Conservation (phyloP, 1,284 basidiomycete genomes). For the Porogramme epimiltina region DNA sequence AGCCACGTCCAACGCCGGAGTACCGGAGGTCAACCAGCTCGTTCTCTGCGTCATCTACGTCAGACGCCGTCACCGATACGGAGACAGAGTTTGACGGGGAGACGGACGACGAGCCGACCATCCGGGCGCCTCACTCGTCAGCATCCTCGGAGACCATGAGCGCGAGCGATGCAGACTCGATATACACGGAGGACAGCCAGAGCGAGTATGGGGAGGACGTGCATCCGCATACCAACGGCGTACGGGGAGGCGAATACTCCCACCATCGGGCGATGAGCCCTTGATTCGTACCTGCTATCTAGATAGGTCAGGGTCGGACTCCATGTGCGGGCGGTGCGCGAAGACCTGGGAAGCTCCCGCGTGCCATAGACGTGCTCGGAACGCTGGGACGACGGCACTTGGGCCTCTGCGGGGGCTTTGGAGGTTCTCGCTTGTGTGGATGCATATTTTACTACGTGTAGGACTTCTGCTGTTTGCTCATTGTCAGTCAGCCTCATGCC, state of each 20-base stretch:
- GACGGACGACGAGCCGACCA: slow-evolving; percentile 79
- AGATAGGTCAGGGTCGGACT: background rate
- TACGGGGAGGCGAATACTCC: slow-evolving; percentile 18
- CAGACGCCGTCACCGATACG: slow-evolving; percentile 37
- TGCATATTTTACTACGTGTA: slow-evolving; percentile 11
- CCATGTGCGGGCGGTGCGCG: slow-evolving; percentile 5
- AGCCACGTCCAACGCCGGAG: slow-evolving; percentile 20
- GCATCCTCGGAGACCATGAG: slow-evolving; percentile 34
- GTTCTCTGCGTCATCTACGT: slow-evolving; percentile 25
- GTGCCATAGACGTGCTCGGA: slow-evolving; percentile 18
- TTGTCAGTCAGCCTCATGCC: slow-evolving; percentile 8
- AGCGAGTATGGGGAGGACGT: slow-evolving; percentile 21
- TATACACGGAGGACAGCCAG: slow-evolving; percentile 28
- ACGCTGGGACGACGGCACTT: slow-evolving; percentile 7
- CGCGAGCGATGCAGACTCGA: slow-evolving; percentile 33
- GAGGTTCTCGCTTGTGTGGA: slow-evolving; percentile 4
- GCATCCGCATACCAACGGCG: slow-evolving; percentile 12
- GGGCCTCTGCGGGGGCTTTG: slow-evolving; percentile 1
- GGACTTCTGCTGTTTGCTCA: slow-evolving; percentile 18
- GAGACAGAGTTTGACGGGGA: slow-evolving; percentile 56
- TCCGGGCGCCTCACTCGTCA: slow-evolving; percentile 50
- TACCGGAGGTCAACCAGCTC: slow-evolving; percentile 27
- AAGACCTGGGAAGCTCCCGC: background rate
- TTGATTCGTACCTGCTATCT: slow-evolving; percentile 12
- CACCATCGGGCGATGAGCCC: slow-evolving; percentile 25